Conservation (phyloP, 495 filamentous ascomycete species). For the Massariosphaeria phaeospora region DNA sequence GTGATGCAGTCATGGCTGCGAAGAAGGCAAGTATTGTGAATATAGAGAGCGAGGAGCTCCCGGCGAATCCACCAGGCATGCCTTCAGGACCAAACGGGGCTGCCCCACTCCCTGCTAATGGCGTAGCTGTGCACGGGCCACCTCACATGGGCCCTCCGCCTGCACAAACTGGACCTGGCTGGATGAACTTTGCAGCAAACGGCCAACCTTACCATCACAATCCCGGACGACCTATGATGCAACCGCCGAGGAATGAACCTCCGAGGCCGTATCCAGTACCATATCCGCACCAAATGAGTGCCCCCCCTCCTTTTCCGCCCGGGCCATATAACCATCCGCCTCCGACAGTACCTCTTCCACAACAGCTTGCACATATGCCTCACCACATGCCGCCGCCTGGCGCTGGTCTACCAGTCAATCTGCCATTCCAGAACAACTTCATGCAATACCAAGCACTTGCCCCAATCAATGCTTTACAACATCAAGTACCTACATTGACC, state of each 20-base stretch:
- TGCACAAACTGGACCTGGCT: constrained; percentile 51
- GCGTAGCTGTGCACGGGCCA: neutral
- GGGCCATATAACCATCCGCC: too few relatives aligned
- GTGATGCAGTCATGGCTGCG: constrained; percentile 39
- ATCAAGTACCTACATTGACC: constrained; percentile 51
- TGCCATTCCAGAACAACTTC: constrained; percentile 30
- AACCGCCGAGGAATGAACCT: neutral
- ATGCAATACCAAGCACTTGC: constrained; percentile 32
- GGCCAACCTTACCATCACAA: constrained; percentile 2
- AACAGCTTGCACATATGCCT: constrained; percentile 20
- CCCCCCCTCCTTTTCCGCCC: neutral
- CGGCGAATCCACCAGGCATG: neutral
- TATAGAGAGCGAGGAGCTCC: neutral
- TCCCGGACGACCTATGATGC: neutral
- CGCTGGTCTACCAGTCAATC: constrained; percentile 16
- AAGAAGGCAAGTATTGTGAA: constrained; percentile 22
- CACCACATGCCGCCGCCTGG: constrained; percentile 7
- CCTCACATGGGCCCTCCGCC: neutral
- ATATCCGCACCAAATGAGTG: too few relatives aligned
- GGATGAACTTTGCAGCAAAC: constrained; percentile 23
- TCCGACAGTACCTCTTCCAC: constrained; percentile 2
- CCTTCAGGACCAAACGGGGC: neutral
- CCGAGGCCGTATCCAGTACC: neutral
- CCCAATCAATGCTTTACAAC: constrained; percentile 21
- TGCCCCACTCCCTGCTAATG: neutral